These are phyloP conservation scores for Gaultheria prostrata DNA, from an alignment of 148 eudicot species.

Conservation along the genomic window DNA sequence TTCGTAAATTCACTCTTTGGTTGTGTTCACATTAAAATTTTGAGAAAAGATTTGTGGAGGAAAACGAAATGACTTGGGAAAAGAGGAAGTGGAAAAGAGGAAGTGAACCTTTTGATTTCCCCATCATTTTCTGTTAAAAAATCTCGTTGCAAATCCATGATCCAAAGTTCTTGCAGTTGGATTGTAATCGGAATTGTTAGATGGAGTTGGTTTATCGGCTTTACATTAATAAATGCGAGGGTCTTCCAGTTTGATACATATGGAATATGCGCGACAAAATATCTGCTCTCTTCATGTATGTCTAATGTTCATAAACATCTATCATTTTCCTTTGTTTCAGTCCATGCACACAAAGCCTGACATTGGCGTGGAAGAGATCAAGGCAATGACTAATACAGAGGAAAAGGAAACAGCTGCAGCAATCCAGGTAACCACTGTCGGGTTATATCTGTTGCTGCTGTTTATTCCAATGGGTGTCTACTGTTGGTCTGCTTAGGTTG, in stretches of 20 bases:
- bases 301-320: not conserved
- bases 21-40: no score
- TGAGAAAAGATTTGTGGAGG: no score
- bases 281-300: no score
- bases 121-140: no score
- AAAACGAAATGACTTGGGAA: no score
- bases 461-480: not conserved
- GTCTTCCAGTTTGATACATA: not conserved
- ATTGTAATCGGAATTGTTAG: not conserved
- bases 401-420: not conserved
- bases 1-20: no score
- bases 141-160: no score
- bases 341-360: not conserved
- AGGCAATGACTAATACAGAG: not conserved
- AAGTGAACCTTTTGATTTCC: no score
- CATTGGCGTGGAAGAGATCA: constrained; percentile 15
- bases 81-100: no score
- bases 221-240: not conserved
- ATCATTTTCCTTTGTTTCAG: not conserved
- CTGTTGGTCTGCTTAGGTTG: not conserved
- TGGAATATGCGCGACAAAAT: no score
- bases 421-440: constrained; percentile 8
- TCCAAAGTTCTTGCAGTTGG: no score
- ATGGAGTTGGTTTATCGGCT: not conserved
- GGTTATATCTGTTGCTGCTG: not conserved